Evolutionary conservation across 176 grass and related monocot species (phyloP).

Genomic region (Luzula sylvatica): DNA sequence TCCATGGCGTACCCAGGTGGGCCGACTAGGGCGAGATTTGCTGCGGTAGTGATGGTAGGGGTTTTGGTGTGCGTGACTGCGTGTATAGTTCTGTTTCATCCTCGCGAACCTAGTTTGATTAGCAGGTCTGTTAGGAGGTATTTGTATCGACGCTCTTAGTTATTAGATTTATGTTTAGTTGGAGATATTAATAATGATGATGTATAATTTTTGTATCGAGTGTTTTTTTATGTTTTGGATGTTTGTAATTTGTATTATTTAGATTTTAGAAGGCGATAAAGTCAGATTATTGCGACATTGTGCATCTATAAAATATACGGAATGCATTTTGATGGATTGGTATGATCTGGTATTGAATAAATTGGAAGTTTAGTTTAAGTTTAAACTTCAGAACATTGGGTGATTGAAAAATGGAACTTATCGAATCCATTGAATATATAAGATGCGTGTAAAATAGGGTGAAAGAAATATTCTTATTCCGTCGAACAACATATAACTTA

Average conservation of each 20-base stretch:
- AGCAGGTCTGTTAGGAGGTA: slow-evolving; percentile 52
- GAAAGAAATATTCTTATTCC: no score
- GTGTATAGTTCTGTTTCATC: slow-evolving; percentile 70
- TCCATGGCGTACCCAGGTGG: slow-evolving; percentile 26
- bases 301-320: neutral
- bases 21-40: slow-evolving; percentile 31
- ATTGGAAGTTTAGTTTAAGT: no score
- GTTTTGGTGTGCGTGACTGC: slow-evolving; percentile 67
- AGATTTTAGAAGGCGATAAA: no score
- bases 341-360: no score
- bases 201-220: slow-evolving; percentile 1
- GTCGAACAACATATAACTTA: no score
- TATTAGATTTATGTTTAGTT: neutral
- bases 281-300: neutral
- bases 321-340: no score
- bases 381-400: no score
- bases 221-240: neutral
- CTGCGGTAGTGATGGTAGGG: slow-evolving; percentile 28
- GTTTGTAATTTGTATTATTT: slow-evolving; percentile 3
- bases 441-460: no score
- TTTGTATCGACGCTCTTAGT: slow-evolving; percentile 33
- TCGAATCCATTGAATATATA: no score
- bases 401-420: no score
- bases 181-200: no score
- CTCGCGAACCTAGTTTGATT: slow-evolving; percentile 36